Evolutionary conservation across 148 eudicot species (phyloP).

Genomic region (Nepenthes gracilis): DNA sequence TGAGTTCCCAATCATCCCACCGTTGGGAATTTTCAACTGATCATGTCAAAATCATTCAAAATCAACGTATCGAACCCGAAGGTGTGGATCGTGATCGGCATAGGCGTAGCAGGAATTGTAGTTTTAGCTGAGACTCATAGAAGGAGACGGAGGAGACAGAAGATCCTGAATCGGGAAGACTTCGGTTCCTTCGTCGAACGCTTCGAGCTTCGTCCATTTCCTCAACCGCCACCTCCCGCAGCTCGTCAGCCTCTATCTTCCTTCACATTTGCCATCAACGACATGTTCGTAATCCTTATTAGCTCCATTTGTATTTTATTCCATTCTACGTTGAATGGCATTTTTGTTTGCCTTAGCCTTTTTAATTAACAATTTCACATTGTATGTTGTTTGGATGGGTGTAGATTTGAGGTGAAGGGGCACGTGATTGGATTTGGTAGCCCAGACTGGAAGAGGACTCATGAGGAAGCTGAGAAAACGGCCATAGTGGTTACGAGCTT

Average conservation of each 20-base stretch:
- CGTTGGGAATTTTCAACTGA: not conserved
- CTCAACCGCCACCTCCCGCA: slow-evolving; percentile 88
- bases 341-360: not conserved
- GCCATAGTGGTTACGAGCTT: slow-evolving; percentile 53
- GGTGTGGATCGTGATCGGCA: slow-evolving; percentile 62
- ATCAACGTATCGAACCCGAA: slow-evolving; percentile 39
- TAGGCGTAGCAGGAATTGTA: slow-evolving; percentile 52
- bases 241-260: slow-evolving; percentile 43
- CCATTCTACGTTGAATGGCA: not conserved
- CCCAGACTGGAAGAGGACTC: slow-evolving; percentile 74
- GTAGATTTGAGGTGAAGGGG: slow-evolving; percentile 72
- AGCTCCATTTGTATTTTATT: not conserved
- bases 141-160: slow-evolving; percentile 14
- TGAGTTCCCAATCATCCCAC: not conserved
- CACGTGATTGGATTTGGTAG: slow-evolving; percentile 69
- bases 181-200: slow-evolving; percentile 69
- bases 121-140: slow-evolving; percentile 38
- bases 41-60: slow-evolving; percentile 16
- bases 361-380: not conserved
- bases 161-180: slow-evolving; percentile 27
- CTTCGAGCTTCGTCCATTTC: slow-evolving; percentile 54
- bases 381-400: not conserved
- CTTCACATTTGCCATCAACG: slow-evolving; percentile 55
- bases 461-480: slow-evolving; percentile 50
- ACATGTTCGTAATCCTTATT: slow-evolving; percentile 33